phyloP scores from a whole-genome alignment of 306 rosid species.

The Aeschynomene evenia region DNA sequence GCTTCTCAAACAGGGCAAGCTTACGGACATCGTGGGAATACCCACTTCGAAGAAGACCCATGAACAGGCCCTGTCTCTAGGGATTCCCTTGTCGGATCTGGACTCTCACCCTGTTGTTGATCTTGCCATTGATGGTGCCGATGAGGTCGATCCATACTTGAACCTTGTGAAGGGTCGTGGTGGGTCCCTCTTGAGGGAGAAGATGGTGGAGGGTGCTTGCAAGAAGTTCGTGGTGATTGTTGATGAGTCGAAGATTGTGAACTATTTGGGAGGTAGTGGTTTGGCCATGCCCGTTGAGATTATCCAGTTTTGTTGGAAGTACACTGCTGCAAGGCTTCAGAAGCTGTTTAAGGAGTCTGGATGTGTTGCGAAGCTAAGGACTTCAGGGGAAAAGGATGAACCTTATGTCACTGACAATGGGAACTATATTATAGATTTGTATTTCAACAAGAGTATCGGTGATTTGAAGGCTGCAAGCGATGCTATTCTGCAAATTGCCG shows the following conservation, averaged over 20 bases:
- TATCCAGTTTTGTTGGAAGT: conserved; percentile 77
- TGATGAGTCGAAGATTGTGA: conserved; percentile 75
- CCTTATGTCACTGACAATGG: conserved; percentile 79
- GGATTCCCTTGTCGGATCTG: conserved; percentile 78
- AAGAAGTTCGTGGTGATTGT: conserved; percentile 74
- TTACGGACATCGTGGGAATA: conserved; percentile 62
- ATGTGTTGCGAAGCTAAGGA: conserved; percentile 67
- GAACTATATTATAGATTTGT: conserved; percentile 72
- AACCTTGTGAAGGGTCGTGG: conserved; percentile 88
- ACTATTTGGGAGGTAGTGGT: conserved; percentile 67
- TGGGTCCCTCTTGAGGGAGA: conserved; percentile 78
- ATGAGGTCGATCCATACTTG: conserved; percentile 74
- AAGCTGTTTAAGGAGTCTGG: conserved; percentile 53
- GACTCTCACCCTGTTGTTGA: conserved; percentile 68
- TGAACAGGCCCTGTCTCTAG: conserved; percentile 67
- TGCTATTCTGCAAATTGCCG: conserved; percentile 63
- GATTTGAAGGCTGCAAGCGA: conserved; percentile 80
- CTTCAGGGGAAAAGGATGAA: conserved; percentile 38
- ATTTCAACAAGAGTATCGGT: conserved; percentile 63
- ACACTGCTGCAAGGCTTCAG: conserved; percentile 53
- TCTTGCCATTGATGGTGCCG: conserved; percentile 91
- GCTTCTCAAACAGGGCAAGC: conserved; percentile 67
- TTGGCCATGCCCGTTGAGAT: conserved; percentile 88
- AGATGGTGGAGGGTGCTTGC: conserved; percentile 81
- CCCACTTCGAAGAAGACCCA: conserved; percentile 80